A percentile compares a stretch with the other conserved stretches of the same genome.
Conservation (phyloP, 1,284 basidiomycete species). For the Tremellales sp. region DNA sequence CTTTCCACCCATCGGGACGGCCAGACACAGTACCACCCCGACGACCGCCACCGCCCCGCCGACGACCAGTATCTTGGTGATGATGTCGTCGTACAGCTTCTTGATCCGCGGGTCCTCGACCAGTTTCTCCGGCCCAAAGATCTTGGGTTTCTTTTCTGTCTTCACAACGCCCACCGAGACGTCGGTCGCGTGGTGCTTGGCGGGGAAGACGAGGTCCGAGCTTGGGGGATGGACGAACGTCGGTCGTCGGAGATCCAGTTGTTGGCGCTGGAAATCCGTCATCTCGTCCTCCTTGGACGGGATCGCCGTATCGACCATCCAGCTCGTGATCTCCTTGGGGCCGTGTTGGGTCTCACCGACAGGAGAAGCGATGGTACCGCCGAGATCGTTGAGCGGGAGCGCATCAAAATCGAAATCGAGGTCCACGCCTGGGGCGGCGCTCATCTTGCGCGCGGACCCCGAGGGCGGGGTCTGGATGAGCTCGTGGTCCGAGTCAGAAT, state of each 20-base stretch:
- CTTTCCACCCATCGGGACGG: slow-evolving; percentile 19
- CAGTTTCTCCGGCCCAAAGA: slow-evolving; percentile 36
- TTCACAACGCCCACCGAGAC: too few relatives aligned
- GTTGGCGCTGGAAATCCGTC: slow-evolving; percentile 12
- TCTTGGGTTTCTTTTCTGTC: slow-evolving; percentile 7
- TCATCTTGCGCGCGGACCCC: too few relatives aligned
- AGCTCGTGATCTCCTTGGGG: too few relatives aligned
- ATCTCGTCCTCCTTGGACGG: slow-evolving; percentile 10
- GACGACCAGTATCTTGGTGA: slow-evolving; percentile 34
- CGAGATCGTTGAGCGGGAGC: slow-evolving; percentile 20
- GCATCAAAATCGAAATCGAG: slow-evolving; percentile 10
- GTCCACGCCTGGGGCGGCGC: neutral
- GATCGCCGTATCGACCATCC: too few relatives aligned
- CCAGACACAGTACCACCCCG: slow-evolving; percentile 32
- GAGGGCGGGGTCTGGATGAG: slow-evolving; percentile 1
- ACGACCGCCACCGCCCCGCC: slow-evolving; percentile 15
- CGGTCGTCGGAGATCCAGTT: slow-evolving; percentile 18
- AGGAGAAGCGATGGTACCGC: slow-evolving; percentile 8
- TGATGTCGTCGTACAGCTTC: slow-evolving; percentile 21
- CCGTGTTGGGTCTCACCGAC: too few relatives aligned
- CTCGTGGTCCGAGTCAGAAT: neutral
- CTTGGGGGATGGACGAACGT: slow-evolving; percentile 26
- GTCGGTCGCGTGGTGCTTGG: slow-evolving; percentile 12
- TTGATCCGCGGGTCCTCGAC: slow-evolving; percentile 35
- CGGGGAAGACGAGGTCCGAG: slow-evolving; percentile 26